Percentiles rank a stretch among this genome's conserved stretches.
Conservation (phyloP, 2,329 filamentous ascomycete species). For the Magnaporthiopsis rhizophila region DNA sequence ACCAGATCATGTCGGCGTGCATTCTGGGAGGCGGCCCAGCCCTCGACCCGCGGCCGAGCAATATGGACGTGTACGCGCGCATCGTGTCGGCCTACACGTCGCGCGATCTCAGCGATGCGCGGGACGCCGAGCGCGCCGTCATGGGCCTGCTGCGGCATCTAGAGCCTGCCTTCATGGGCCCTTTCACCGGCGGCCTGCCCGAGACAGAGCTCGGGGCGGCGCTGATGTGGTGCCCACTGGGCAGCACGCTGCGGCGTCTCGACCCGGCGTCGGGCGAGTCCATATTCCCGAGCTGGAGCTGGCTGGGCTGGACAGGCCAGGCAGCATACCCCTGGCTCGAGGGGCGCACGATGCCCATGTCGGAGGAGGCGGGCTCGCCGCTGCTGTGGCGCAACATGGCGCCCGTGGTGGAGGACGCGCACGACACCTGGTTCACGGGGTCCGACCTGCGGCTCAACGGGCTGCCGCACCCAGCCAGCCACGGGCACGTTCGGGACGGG, state of each 20-base stretch:
- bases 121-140: constrained; percentile 26
- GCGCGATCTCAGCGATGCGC: constrained; percentile 17
- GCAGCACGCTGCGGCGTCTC: background rate
- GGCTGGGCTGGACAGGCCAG: constrained; percentile 7
- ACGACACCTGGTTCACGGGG: constrained; percentile 7
- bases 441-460: constrained; percentile 5
- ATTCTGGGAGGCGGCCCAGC: background rate
- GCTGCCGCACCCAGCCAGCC: background rate
- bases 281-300: constrained; percentile 8
- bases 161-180: constrained; percentile 15
- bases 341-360: constrained; percentile 5
- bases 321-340: constrained; percentile 6
- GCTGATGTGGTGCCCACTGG: constrained; percentile 23
- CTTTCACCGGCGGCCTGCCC: constrained; percentile 23
- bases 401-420: background rate
- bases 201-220: constrained; percentile 26
- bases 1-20: constrained; percentile 18
- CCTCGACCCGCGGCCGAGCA: background rate
- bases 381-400: constrained; percentile 8
- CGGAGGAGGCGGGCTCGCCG: constrained; percentile 7
- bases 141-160: constrained; percentile 22
- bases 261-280: constrained; percentile 1
- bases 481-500: background rate
- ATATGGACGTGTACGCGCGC: constrained; percentile 5
- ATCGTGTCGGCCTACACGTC: constrained; percentile 17